Base-by-base conservation (phyloP, 129 eudicot species). In the Flaveria bidentis region DNA sequence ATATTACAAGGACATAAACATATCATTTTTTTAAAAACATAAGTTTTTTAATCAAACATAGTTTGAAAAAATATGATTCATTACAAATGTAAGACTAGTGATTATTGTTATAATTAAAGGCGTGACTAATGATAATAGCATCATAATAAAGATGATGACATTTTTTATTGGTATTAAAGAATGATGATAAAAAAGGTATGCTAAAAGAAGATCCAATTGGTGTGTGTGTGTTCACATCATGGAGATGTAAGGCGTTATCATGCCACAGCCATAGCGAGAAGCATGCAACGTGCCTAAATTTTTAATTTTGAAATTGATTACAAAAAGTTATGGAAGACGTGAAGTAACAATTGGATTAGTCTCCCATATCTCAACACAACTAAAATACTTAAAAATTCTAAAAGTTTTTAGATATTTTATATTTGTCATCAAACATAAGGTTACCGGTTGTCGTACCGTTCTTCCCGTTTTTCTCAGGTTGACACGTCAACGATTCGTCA, bases 251-350 rank as follows among this genome's bases (percentile, higher is more conserved):
- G 25, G 23, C 60, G 2, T 58, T 22, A 23, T 22, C 65, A 58
- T 22, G 65, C 65, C 65, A 22, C 41, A 36, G 11, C 14, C 8
- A 18, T 25, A 55, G 20, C 11, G 20, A 55, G 16, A 58, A 58
- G 65, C 65, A 58, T 58, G 65, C 33, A 58, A 58, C 65, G 65
- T 58, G 65, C 65, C 65, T 58, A 12, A 58, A 58, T 36, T 23
- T 22, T 22, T 14, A 22, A 22, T 9, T 22, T 45, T 45, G 2
- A 10, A 45, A 9, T 45, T 10, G 49, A 45, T 45, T 10, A 8
- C 49, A 8, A 45, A 0, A 36, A 36, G 41, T 36, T 36, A 36
- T 36, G 41, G 41, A 5, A 5, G 41, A 36, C 41, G 1, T 36
- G 41, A 55, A 18, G 25, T 55, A n/a, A 55, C 13, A 55, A 8